Evolutionary conservation across 306 rosid species (phyloP).

Genomic region (Mimosa bimucronata): DNA sequence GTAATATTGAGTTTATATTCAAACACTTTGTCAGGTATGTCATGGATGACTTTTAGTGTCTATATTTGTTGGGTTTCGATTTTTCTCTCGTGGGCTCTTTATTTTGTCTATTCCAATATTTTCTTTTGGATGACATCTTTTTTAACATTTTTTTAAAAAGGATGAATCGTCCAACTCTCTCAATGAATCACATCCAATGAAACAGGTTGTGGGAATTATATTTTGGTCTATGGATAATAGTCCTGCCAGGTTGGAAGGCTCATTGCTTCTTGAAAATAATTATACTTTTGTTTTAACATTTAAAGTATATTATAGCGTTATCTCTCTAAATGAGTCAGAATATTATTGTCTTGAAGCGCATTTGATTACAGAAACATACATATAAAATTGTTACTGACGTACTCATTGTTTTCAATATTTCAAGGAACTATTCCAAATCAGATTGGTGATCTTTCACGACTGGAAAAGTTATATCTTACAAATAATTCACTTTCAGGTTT

Average conservation of each 20-base stretch:
- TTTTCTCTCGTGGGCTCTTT: neutral
- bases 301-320: neutral
- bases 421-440: neutral
- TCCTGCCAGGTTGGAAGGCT: neutral
- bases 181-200: too few species aligned
- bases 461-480: neutral
- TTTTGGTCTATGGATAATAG: neutral
- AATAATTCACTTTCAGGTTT: neutral
- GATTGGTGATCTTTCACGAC: neutral
- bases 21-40: neutral
- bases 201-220: neutral
- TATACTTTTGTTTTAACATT: neutral
- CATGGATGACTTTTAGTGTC: neutral
- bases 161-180: neutral
- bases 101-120: too few species aligned
- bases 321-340: neutral
- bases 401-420: neutral
- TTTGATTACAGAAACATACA: too few species aligned
- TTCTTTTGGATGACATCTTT: neutral
- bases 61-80: too few species aligned
- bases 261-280: neutral
- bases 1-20: neutral
- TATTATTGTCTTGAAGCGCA: neutral
- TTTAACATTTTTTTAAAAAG: too few species aligned
- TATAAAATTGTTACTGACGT: neutral